These are phyloP conservation scores for Daldinia concentrica DNA, from an alignment of 495 filamentous ascomycete genomes.

Conservation along the genomic window DNA sequence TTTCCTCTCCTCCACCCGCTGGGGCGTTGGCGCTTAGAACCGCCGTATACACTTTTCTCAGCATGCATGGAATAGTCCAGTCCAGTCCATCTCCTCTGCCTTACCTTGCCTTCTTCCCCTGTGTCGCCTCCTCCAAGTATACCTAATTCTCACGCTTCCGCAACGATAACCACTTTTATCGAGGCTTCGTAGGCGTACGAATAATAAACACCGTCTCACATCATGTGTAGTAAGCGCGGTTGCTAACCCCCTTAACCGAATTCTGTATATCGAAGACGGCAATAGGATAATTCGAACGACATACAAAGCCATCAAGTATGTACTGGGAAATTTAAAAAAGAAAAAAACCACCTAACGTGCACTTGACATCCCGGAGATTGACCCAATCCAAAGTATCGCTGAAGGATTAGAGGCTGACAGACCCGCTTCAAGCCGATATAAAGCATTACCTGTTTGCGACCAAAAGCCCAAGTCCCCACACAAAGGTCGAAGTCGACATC, in stretches of 20 bases:
- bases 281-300: slow-evolving; percentile 19
- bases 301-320: slow-evolving; percentile 40
- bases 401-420: slow-evolving; percentile 1
- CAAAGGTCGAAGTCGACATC: slow-evolving; percentile 11
- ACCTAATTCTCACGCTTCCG: not conserved
- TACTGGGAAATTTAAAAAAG: slow-evolving; percentile 39
- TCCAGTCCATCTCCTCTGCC: slow-evolving; percentile 4
- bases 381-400: slow-evolving; percentile 3
- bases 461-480: slow-evolving; percentile 3
- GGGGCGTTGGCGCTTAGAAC: not conserved
- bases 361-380: slow-evolving; percentile 10
- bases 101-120: not conserved
- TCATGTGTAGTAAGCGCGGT: not conserved
- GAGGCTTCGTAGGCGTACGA: slow-evolving; percentile 6
- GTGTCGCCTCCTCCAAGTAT: slow-evolving; percentile 8
- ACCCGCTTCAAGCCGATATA: slow-evolving; percentile 7
- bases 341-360: slow-evolving; percentile 26
- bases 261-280: not conserved
- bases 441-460: slow-evolving; percentile 6
- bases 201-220: not conserved
- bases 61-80: not conserved
- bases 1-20: not conserved
- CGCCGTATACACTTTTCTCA: not conserved
- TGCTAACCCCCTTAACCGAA: not conserved
- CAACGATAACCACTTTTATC: slow-evolving; percentile 13